Evolutionary conservation across 306 rosid genomes (phyloP).

Genomic region (Carpinus fangiana): DNA sequence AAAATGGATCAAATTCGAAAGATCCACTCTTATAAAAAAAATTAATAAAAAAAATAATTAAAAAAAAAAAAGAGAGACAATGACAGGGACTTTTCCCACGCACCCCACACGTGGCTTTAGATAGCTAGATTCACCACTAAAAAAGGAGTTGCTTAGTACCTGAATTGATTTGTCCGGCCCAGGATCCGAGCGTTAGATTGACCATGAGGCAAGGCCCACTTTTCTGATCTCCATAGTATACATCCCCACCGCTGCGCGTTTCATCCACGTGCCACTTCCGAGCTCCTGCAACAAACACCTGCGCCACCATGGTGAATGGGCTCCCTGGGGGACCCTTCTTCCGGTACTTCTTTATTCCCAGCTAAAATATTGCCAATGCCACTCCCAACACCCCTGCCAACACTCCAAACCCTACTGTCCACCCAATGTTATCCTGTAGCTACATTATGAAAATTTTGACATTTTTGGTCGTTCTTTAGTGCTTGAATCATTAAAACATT

Average conservation of each 20-base stretch:
- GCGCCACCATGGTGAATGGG: slow-evolving; percentile 63
- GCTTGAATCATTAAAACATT: neutral
- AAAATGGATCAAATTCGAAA: too few species aligned
- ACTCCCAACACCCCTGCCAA: slow-evolving; percentile 50
- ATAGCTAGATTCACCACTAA: too few species aligned
- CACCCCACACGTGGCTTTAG: neutral
- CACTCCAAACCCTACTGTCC: slow-evolving; percentile 63
- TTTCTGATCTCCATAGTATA: slow-evolving; percentile 30
- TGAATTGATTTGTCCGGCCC: slow-evolving; percentile 45
- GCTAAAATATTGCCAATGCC: slow-evolving; percentile 47
- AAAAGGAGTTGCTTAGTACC: slow-evolving; percentile 33
- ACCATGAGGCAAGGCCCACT: slow-evolving; percentile 2
- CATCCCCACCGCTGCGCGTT: slow-evolving; percentile 16
- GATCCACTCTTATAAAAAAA: too few species aligned
- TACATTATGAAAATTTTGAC: neutral
- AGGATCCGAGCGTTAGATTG: slow-evolving; percentile 30
- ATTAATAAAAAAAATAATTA: too few species aligned
- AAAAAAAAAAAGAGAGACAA: too few species aligned
- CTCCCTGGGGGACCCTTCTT: slow-evolving; percentile 49
- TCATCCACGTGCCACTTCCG: slow-evolving; percentile 51
- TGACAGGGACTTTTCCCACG: neutral
- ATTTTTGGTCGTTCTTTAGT: neutral
- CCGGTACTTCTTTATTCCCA: slow-evolving; percentile 54
- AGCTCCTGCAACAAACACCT: slow-evolving; percentile 48
- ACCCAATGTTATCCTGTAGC: slow-evolving; percentile 63